Conservation (phyloP, 352 stramenopile species). For the Pythium pyrilobum region DNA sequence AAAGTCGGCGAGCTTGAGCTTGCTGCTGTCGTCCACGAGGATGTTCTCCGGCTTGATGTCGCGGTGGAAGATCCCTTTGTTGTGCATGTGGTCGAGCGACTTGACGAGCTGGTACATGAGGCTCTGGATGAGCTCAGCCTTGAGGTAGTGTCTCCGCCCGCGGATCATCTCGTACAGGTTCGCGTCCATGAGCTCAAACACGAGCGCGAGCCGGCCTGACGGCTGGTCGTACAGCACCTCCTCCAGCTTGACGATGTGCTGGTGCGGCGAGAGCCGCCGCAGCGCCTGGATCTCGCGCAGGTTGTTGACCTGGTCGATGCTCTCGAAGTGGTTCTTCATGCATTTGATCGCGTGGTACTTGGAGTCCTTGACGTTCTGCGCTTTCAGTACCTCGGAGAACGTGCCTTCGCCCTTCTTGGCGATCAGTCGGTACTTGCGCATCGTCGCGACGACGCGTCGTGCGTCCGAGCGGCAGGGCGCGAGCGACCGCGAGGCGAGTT, state of each 20-base stretch:
- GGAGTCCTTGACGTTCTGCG: constrained; percentile 91
- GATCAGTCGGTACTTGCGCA: constrained; percentile 93
- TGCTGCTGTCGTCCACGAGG: constrained; percentile 80
- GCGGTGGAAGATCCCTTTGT: constrained; percentile 96
- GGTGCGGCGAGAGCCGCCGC: constrained; percentile 89
- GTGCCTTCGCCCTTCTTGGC: constrained; percentile 95
- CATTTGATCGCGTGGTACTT: constrained; percentile 97
- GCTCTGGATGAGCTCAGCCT: constrained; percentile 72
- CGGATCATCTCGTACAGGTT: constrained; percentile 97
- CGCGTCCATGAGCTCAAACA: constrained; percentile 96
- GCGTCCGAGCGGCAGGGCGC: too few species aligned
- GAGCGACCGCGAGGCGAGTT: too few species aligned
- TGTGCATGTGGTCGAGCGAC: constrained; percentile 95
- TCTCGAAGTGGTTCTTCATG: constrained; percentile 97
- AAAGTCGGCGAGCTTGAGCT: constrained; percentile 94
- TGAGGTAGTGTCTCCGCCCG: constrained; percentile 81
- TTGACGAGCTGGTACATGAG: constrained; percentile 94
- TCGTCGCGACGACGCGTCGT: too few species aligned
- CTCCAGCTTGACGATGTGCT: constrained; percentile 94
- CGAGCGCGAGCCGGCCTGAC: constrained; percentile 90
- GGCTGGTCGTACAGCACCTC: constrained; percentile 93
- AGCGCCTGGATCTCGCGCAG: constrained; percentile 95
- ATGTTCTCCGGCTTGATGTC: constrained; percentile 98
- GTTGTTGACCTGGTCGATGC: constrained; percentile 96
- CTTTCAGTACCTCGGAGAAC: constrained; percentile 93